Evolutionary conservation across 768 basidiomycete species (phyloP).

Genomic region (Lentinula edodes): DNA sequence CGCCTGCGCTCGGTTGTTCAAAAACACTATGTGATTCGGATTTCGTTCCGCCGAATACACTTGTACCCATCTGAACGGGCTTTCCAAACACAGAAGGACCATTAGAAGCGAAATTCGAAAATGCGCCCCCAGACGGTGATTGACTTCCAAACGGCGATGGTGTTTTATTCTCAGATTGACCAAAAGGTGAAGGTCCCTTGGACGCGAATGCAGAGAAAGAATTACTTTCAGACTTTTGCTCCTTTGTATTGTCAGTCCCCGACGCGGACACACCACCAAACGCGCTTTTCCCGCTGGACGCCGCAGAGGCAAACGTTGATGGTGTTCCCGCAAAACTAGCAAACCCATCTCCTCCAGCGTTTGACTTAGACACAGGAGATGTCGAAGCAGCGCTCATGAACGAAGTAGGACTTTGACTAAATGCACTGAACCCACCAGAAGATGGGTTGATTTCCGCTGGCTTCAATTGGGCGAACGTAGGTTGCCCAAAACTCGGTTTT

Average conservation of each 20-base stretch:
- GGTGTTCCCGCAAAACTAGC: constrained; percentile 14
- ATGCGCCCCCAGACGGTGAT: not conserved
- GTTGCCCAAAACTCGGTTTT: constrained; percentile 29
- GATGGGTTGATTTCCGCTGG: not conserved
- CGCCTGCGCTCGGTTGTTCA: not conserved
- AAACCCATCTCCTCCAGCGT: constrained; percentile 7
- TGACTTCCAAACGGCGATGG: not conserved
- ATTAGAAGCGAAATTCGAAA: not conserved
- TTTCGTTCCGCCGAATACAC: not conserved
- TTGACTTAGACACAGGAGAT: constrained; percentile 12
- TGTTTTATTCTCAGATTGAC: too few species aligned
- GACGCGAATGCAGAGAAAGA: constrained; percentile 3
- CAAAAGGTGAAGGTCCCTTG: not conserved
- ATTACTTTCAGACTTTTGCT: not conserved
- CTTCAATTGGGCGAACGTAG: constrained; percentile 9
- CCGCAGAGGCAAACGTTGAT: constrained; percentile 22
- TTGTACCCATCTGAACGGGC: not conserved
- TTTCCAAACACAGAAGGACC: constrained; percentile 7
- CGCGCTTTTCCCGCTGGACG: not conserved
- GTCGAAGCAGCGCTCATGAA: not conserved
- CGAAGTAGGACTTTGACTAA: not conserved
- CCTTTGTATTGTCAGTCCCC: not conserved
- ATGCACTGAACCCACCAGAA: constrained; percentile 7
- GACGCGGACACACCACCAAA: not conserved
- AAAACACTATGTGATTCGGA: not conserved